Evolutionary conservation across 306 rosid species (phyloP).

Genomic region (Coriaria nepalensis): DNA sequence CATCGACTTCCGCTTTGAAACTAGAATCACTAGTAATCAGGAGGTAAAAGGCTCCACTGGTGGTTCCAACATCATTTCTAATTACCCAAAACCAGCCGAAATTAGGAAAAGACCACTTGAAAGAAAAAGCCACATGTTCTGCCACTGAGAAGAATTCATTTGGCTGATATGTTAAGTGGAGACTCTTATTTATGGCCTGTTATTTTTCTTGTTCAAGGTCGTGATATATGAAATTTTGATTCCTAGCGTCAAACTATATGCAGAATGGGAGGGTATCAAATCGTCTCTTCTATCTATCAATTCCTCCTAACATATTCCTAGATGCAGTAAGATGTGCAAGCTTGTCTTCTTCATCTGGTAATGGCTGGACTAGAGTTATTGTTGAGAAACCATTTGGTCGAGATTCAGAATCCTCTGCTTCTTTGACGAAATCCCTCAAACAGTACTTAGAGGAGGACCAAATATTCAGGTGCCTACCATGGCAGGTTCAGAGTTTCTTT

Average conservation of each 20-base stretch:
- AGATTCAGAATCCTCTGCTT: slow-evolving; percentile 86
- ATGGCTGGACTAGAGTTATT: slow-evolving; percentile 95
- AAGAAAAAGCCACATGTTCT: too few relatives aligned
- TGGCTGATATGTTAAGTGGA: too few relatives aligned
- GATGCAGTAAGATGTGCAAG: slow-evolving; percentile 83
- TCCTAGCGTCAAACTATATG: slow-evolving; percentile 17
- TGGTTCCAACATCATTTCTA: too few relatives aligned
- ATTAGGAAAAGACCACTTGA: too few relatives aligned
- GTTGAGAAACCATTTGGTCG: slow-evolving; percentile 96
- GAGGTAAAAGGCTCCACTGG: too few relatives aligned
- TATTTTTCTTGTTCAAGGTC: neutral
- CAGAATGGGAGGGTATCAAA: slow-evolving; percentile 67
- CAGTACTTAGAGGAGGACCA: slow-evolving; percentile 76
- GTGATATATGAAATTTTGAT: neutral
- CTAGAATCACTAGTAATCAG: too few relatives aligned
- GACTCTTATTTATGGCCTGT: neutral
- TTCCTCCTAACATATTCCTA: slow-evolving; percentile 77
- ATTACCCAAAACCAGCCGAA: too few relatives aligned
- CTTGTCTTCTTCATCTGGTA: slow-evolving; percentile 56
- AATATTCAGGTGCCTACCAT: slow-evolving; percentile 53
- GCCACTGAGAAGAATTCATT: too few relatives aligned
- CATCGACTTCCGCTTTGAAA: too few relatives aligned
- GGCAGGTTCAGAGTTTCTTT: slow-evolving; percentile 4
- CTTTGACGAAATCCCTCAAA: slow-evolving; percentile 71
- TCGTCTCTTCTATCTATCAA: slow-evolving; percentile 83